These are phyloP conservation scores for Cetraspora pellucida DNA, from an alignment of 192 early-diverging fungal genomes.

Conservation along the genomic window DNA sequence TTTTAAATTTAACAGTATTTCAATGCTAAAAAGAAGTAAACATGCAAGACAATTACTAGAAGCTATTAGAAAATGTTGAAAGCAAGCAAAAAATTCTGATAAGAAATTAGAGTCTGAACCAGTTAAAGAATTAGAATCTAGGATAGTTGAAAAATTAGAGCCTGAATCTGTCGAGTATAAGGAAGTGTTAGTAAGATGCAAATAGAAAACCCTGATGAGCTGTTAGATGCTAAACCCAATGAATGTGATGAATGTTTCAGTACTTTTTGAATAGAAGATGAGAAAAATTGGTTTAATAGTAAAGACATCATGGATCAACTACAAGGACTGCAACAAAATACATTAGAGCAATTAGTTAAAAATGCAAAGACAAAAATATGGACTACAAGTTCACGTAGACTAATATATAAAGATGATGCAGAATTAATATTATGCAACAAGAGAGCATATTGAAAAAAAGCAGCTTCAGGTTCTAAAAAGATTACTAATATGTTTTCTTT, in stretches of 20 bases:
- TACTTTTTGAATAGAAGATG: background rate
- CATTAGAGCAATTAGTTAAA: background rate
- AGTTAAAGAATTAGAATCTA: no score
- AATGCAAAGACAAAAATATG: slow-evolving; percentile 11
- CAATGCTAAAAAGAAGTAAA: slow-evolving; percentile 6
- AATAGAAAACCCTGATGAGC: background rate
- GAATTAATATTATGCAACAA: slow-evolving; percentile 14
- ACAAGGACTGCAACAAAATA: background rate
- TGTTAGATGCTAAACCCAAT: slow-evolving; percentile 2
- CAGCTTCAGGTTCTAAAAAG: background rate
- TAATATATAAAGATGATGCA: background rate
- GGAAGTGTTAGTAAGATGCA: no score
- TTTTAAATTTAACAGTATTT: no score
- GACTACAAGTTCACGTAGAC: background rate
- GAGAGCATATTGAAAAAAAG: slow-evolving; percentile 6
- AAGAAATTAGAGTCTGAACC: no score
- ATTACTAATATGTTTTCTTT: background rate
- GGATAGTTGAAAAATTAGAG: no score
- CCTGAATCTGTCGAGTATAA: no score
- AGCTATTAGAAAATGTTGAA: background rate
- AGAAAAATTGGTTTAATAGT: background rate
- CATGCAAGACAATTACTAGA: background rate
- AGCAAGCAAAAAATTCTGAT: no score
- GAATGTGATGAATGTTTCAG: background rate
- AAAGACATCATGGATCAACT: slow-evolving; percentile 1